These are phyloP conservation scores for Silene coronaria DNA, from an alignment of 179 eudicot genomes.

Conservation along the genomic window DNA sequence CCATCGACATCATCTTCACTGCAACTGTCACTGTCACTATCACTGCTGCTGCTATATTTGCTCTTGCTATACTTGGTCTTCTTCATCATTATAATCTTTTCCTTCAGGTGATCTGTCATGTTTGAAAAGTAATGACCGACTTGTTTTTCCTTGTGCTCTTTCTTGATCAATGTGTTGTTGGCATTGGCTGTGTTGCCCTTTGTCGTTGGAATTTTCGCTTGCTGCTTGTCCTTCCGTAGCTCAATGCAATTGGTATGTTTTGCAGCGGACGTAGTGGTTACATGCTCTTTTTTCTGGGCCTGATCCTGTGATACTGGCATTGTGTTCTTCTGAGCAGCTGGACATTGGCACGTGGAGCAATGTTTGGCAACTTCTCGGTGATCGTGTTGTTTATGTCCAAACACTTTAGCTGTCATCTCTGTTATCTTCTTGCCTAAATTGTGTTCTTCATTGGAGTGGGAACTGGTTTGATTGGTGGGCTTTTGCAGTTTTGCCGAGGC, in stretches of 20 bases:
- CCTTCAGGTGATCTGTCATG: constrained; percentile 35
- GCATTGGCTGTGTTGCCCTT: constrained; percentile 18
- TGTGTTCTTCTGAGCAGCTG: constrained; percentile 12
- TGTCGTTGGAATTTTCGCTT: background rate
- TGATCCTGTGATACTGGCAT: constrained; percentile 14
- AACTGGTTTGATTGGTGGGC: constrained; percentile 18
- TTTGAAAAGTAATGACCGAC: constrained; percentile 26
- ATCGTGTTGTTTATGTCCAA: constrained; percentile 34
- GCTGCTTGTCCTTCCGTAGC: constrained; percentile 23
- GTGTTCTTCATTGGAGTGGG: constrained; percentile 24
- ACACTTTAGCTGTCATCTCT: constrained; percentile 32
- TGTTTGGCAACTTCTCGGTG: constrained; percentile 24
- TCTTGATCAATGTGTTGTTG: constrained; percentile 14
- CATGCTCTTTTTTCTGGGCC: constrained; percentile 14
- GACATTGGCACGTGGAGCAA: constrained; percentile 28
- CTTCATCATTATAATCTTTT: constrained; percentile 26
- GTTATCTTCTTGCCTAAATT: constrained; percentile 32
- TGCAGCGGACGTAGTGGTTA: constrained; percentile 2
- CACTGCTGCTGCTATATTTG: constrained; percentile 19
- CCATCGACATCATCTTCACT: constrained; percentile 24
- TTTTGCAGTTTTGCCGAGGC: constrained; percentile 27
- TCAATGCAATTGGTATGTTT: constrained; percentile 13
- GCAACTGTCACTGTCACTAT: constrained; percentile 27
- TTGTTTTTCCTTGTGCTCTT: constrained; percentile 22
- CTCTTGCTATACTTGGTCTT: constrained; percentile 18